phyloP scores from a whole-genome alignment of 106 monocot species.

The Dendrobium nobile region DNA sequence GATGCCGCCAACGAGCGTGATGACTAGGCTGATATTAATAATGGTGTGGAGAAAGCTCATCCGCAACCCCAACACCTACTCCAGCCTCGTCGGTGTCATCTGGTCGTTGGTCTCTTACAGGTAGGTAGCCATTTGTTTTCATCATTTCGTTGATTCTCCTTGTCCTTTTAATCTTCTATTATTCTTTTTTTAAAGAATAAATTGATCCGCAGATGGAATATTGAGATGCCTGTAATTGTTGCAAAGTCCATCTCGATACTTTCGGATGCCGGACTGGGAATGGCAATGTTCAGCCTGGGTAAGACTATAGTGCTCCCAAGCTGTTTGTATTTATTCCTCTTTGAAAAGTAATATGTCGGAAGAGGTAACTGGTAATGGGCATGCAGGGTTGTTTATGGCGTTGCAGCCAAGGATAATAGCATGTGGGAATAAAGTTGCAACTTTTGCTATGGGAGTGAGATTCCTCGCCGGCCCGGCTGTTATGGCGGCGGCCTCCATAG shows the following conservation, averaged over 20 bases:
- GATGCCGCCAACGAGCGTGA: slow-evolving; percentile 60
- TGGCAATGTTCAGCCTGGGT: slow-evolving; percentile 78
- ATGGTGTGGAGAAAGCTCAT: slow-evolving; percentile 78
- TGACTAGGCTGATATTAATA: slow-evolving; percentile 65
- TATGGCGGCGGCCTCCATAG: slow-evolving; percentile 51
- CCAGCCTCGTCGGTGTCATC: slow-evolving; percentile 52
- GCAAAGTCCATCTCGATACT: slow-evolving; percentile 56
- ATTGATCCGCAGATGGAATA: slow-evolving; percentile 36
- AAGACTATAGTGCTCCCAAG: not conserved
- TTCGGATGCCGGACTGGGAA: slow-evolving; percentile 61
- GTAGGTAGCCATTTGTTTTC: not conserved
- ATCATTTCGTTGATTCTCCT: not conserved
- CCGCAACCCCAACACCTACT: slow-evolving; percentile 72
- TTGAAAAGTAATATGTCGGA: not conserved
- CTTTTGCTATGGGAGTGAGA: slow-evolving; percentile 53
- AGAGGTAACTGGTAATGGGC: not conserved
- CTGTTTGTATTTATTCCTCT: not conserved
- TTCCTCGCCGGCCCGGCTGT: slow-evolving; percentile 57
- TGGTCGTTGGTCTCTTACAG: slow-evolving; percentile 62
- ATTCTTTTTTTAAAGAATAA: not conserved
- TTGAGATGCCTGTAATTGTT: slow-evolving; percentile 56
- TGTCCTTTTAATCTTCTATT: not conserved
- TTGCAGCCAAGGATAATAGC: slow-evolving; percentile 70
- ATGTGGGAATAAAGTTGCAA: slow-evolving; percentile 54
- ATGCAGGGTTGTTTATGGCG: slow-evolving; percentile 67